Evolutionary conservation across 2,329 filamentous ascomycete species (phyloP).

Genomic region (Fusarium verrucosum): DNA sequence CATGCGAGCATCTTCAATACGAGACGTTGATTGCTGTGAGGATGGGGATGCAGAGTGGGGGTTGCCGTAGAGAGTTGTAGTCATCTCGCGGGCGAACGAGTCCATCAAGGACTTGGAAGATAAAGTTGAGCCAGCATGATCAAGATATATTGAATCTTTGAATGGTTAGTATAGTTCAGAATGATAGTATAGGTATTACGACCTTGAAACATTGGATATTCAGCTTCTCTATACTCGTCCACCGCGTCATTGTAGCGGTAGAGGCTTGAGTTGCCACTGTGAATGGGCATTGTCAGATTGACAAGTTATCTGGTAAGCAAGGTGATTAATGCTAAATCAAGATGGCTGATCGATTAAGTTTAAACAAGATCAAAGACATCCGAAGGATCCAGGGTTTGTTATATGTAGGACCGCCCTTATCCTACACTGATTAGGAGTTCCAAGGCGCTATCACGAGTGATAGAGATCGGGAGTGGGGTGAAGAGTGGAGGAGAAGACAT

Average conservation of each 20-base stretch:
- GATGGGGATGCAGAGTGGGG: constrained; percentile 87
- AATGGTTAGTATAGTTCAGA: background rate
- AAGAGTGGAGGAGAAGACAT: constrained; percentile 13
- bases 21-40: constrained; percentile 77
- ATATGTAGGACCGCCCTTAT: constrained; percentile 23
- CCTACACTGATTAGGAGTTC: constrained; percentile 17
- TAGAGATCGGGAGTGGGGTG: constrained; percentile 25
- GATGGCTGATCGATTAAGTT: background rate
- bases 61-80: constrained; percentile 83
- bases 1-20: constrained; percentile 79
- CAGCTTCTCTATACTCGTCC: constrained; percentile 64
- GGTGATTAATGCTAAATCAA: background rate
- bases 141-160: constrained; percentile 80
- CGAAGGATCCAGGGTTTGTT: background rate
- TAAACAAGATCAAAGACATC: background rate
- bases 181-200: background rate
- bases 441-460: constrained; percentile 23
- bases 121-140: constrained; percentile 93
- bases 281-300: constrained; percentile 9
- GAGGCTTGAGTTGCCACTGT: constrained; percentile 4
- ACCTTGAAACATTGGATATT: constrained; percentile 79
- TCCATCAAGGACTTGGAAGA: constrained; percentile 85
- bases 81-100: constrained; percentile 80
- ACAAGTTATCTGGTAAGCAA: background rate
- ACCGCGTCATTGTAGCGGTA: constrained; percentile 66